A percentile compares a stretch with the other conserved stretches of the same genome.
Evolutionary conservation across 2,329 filamentous ascomycete genomes (phyloP).

Genomic region (Coniochaeta hoffmannii): DNA sequence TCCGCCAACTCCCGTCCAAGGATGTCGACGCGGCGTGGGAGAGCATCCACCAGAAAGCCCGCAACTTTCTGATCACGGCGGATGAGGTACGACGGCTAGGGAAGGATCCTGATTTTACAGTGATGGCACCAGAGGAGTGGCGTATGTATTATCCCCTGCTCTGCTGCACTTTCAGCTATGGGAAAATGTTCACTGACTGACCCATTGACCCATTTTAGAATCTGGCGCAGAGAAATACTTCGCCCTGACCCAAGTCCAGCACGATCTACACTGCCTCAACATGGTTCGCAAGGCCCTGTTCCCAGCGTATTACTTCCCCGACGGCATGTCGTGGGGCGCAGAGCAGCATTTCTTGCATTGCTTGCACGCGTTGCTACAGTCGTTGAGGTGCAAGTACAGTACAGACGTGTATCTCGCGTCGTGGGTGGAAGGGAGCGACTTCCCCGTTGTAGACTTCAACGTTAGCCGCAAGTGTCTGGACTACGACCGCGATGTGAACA

Average conservation of each 20-base stretch:
- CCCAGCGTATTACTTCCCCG: not conserved
- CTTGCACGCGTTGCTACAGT: slow-evolving; percentile 1
- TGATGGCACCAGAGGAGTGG: not conserved
- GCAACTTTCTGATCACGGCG: not conserved
- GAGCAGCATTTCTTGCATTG: slow-evolving; percentile 1
- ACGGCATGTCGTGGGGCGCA: not conserved
- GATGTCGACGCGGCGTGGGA: not conserved
- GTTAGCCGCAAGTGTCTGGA: not conserved
- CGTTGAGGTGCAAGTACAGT: not conserved
- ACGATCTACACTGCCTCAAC: not conserved
- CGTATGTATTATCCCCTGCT: not conserved
- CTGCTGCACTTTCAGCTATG: too few relatives aligned
- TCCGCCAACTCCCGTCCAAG: not conserved
- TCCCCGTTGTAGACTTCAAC: not conserved
- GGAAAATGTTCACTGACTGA: not conserved
- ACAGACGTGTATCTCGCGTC: slow-evolving; percentile 1
- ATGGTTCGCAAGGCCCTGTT: slow-evolving; percentile 1
- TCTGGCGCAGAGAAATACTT: not conserved
- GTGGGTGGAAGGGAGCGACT: not conserved
- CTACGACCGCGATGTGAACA: slow-evolving; percentile 1
- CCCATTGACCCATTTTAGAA: too few relatives aligned
- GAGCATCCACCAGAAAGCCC: not conserved
- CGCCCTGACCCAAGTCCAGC: not conserved
- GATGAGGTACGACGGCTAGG: not conserved
- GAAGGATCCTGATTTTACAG: not conserved